These are phyloP conservation scores for Globisporangium yorkense DNA, from an alignment of 352 stramenopile species.

Conservation along the genomic window DNA sequence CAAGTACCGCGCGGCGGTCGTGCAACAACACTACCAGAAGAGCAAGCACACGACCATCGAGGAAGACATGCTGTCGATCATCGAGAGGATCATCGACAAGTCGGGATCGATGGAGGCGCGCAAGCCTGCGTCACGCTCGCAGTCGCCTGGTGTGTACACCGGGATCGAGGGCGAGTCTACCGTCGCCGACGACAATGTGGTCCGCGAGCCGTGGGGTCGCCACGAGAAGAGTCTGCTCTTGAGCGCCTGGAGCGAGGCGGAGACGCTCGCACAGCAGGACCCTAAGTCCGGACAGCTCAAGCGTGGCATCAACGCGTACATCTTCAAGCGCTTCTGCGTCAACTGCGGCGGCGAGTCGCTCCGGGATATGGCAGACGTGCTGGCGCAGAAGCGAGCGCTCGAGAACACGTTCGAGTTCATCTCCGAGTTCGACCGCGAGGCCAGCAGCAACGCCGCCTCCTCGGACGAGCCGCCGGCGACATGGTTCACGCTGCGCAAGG, in stretches of 20 bases:
- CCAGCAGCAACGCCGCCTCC: neutral
- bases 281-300: neutral
- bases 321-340: constrained; percentile 4
- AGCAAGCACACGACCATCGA: constrained; percentile 10
- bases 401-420: constrained; percentile 9
- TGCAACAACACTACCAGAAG: constrained; percentile 7
- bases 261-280: constrained; percentile 7
- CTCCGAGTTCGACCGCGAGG: constrained; percentile 2
- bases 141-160: neutral
- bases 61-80: constrained; percentile 4
- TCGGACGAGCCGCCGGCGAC: neutral
- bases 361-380: neutral
- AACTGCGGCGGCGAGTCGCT: constrained; percentile 7
- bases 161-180: neutral
- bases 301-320: constrained; percentile 3
- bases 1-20: constrained; percentile 4
- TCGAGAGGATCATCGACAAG: constrained; percentile 8
- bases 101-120: neutral
- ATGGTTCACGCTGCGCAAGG: constrained; percentile 11
- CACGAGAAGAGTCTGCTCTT: constrained; percentile 8
- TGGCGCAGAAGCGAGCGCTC: constrained; percentile 3
- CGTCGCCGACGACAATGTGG: neutral
- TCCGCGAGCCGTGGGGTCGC: constrained; percentile 1
- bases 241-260: constrained; percentile 3
- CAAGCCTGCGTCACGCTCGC: neutral